Conservation (phyloP, 805 yeast genomes). For the Danielia reshetovae region DNA sequence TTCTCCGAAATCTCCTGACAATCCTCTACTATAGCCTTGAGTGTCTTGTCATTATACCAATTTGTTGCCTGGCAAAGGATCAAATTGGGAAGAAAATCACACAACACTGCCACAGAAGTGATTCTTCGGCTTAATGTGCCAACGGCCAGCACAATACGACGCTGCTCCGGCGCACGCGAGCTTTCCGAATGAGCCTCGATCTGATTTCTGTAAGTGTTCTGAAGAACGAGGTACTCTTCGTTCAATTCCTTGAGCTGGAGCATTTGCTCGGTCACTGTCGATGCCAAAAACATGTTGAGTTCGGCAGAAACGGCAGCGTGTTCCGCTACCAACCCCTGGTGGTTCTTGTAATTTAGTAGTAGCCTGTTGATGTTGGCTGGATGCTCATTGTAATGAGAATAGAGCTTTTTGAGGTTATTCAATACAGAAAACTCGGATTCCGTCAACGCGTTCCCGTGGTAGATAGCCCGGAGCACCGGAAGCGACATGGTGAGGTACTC, state of each 20-base stretch:
- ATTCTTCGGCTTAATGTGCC: conserved; percentile 16
- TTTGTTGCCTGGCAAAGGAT: conserved; percentile 30
- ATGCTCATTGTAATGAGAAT: conserved; percentile 15
- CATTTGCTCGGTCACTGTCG: conserved; percentile 1
- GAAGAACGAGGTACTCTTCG: conserved; percentile 8
- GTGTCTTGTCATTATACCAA: conserved; percentile 32
- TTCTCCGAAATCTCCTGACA: conserved; percentile 23
- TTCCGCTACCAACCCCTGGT: background rate
- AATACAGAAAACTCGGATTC: conserved; percentile 24
- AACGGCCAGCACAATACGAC: conserved; percentile 10
- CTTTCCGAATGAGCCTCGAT: conserved; percentile 4
- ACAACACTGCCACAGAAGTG: conserved; percentile 13
- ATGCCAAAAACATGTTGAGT: conserved; percentile 5
- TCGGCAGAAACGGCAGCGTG: conserved; percentile 15
- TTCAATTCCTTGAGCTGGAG: conserved; percentile 12
- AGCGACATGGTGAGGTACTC: conserved; percentile 24
- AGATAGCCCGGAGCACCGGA: conserved; percentile 33
- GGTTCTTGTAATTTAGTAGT: conserved; percentile 7
- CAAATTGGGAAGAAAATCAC: conserved; percentile 31
- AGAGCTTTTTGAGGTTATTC: conserved; percentile 19
- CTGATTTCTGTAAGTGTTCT: conserved; percentile 10
- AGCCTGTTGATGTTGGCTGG: conserved; percentile 15
- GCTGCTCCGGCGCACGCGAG: conserved; percentile 3
- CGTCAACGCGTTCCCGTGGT: conserved; percentile 26
- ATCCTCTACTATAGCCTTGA: conserved; percentile 24